Evolutionary conservation across 2,329 filamentous ascomycete genomes (phyloP), one percentile per base, ranked within the genome.

Genomic region (Alternaria triticina): DNA sequence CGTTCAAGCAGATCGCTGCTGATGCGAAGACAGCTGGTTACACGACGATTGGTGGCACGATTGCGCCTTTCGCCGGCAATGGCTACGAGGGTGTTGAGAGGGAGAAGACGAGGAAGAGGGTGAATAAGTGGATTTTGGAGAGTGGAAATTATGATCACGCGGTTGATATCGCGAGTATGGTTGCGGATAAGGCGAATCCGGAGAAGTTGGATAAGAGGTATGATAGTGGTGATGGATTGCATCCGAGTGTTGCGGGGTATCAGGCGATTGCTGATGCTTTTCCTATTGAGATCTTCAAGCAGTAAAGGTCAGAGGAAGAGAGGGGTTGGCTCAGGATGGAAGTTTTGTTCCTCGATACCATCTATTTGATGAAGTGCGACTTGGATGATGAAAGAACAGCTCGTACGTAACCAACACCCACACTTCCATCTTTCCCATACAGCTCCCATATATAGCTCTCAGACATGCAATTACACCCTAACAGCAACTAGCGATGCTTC

Each of bases 221-320:
- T 67, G 84, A 91, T 68, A 84, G 85, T 1, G 89, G 89, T 0
- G 89, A 91, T 77, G 88, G 88, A 72, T 72, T 91, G 72, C 89
- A 91, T 80, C 86, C 87, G 0, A 90, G 86, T 74, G 83, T 84
- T 1, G 81, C 76, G 3, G 89, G 88, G 0, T 91, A 89, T 74
- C 83, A 87, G 74, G 82, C 83, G 1, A 80, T 91, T 70, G 89
- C 88, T 3, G 82, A 87, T 64, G 76, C 77, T 45, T 89, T 91
- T 66, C 87, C 87, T 0, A 63, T 90, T 57, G 80, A 82, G 10
- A 74, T 89, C 3, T 87, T 91, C 47, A 57, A 50, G 15, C 4
- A n/a, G 7, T 59, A 10, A 20, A 9, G 7, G 1, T 8, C 5
- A 11, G 2, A 11, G 27, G 3, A 2, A 28, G 27, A 28, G 10